Conservation (phyloP, 192 early-diverging fungal genomes). For the Backusella sp. region DNA sequence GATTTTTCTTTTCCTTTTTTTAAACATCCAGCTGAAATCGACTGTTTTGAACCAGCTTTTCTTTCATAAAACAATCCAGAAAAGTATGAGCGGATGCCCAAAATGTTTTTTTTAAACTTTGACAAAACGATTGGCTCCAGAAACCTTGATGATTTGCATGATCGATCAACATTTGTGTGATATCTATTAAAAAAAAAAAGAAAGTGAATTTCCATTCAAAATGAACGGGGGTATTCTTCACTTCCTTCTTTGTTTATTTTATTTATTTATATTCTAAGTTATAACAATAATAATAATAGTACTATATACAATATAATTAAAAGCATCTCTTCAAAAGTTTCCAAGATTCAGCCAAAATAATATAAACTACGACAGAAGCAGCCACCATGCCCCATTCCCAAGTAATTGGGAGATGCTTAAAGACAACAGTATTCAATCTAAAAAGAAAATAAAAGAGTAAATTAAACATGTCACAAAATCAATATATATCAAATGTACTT, state of each 20-base stretch:
- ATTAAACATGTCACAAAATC: neutral
- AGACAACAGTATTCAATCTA: constrained; percentile 54
- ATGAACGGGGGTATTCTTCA: constrained; percentile 1
- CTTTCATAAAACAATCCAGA: neutral
- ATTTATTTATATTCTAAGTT: neutral
- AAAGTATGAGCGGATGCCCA: too few species aligned
- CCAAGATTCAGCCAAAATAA: constrained; percentile 61
- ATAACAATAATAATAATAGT: neutral
- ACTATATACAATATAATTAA: neutral
- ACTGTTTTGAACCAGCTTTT: neutral
- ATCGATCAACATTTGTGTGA: neutral
- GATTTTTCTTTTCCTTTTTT: too few species aligned
- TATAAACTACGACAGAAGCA: constrained; percentile 57
- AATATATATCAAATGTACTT: neutral
- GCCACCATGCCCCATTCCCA: constrained; percentile 77
- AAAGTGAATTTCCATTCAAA: neutral
- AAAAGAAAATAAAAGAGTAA: neutral
- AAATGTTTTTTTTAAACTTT: neutral
- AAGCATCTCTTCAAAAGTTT: constrained; percentile 37
- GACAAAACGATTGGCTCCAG: neutral
- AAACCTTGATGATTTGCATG: neutral
- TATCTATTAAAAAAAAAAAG: neutral
- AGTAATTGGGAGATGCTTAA: constrained; percentile 60
- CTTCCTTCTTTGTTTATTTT: neutral
- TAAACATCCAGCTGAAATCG: too few species aligned